These are phyloP conservation scores for Kwoniella heveanensis DNA, from an alignment of 768 basidiomycete genomes.

Conservation along the genomic window DNA sequence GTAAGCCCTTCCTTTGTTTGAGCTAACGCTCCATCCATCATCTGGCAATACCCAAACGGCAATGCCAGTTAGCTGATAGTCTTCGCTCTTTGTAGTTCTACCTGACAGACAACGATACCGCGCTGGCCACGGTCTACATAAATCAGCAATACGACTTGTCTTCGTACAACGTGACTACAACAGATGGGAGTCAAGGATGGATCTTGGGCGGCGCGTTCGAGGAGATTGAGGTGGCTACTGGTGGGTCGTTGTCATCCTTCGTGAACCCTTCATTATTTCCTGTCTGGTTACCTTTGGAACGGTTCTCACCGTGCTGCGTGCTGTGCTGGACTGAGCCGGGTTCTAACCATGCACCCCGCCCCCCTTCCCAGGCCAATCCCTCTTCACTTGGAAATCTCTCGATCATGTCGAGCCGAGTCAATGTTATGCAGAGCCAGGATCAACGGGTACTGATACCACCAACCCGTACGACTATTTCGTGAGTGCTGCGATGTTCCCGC, in stretches of 20 bases:
- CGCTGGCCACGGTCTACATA: conserved; percentile 33
- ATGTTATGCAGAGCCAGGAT: conserved; percentile 36
- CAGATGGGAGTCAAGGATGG: conserved; percentile 19
- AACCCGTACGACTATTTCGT: conserved; percentile 34
- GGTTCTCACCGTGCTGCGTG: too few species aligned
- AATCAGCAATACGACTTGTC: conserved; percentile 32
- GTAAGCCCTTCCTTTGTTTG: conserved; percentile 5
- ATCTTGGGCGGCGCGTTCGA: conserved; percentile 33
- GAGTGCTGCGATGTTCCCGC: too few species aligned
- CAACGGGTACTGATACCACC: conserved; percentile 21
- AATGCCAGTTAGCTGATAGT: neutral
- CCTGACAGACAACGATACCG: conserved; percentile 45
- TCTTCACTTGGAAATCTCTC: conserved; percentile 47
- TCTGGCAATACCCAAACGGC: too few species aligned
- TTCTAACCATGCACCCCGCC: too few species aligned
- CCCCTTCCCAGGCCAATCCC: conserved; percentile 26
- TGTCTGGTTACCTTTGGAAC: too few species aligned
- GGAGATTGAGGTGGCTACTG: conserved; percentile 44
- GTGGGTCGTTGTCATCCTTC: conserved; percentile 4
- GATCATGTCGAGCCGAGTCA: conserved; percentile 34
- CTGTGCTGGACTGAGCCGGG: too few species aligned
- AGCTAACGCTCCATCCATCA: too few species aligned
- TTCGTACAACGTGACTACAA: conserved; percentile 14
- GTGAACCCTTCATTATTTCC: too few species aligned
- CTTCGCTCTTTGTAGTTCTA: conserved; percentile 23